These are phyloP conservation scores for Botrytis sinoallii DNA, from an alignment of 2,329 filamentous ascomycete genomes.

Conservation along the genomic window DNA sequence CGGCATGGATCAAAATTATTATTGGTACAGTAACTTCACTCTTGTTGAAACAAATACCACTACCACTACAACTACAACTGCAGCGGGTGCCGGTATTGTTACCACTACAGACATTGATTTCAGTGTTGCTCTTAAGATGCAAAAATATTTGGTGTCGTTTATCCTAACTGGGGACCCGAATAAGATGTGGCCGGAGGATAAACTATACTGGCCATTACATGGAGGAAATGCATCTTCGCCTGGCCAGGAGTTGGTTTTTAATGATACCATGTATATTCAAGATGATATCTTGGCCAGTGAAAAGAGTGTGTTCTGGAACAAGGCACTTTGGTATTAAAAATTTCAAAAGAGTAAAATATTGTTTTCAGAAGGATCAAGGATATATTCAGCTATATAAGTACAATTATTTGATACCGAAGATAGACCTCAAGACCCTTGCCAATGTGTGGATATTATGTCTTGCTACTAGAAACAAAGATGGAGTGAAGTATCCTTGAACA, in stretches of 20 bases:
- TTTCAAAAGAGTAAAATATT: too few relatives aligned
- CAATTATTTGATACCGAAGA: background rate
- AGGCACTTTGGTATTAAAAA: background rate
- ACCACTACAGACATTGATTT: slow-evolving; percentile 31
- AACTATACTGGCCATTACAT: background rate
- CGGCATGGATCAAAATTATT: slow-evolving; percentile 41
- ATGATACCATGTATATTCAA: slow-evolving; percentile 4
- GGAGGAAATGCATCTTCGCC: background rate
- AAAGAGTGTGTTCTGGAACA: background rate
- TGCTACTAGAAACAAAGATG: background rate
- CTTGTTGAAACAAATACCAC: slow-evolving; percentile 26
- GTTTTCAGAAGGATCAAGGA: background rate
- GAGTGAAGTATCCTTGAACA: background rate
- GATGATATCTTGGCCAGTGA: background rate
- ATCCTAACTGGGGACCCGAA: slow-evolving; percentile 35
- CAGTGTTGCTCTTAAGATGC: slow-evolving; percentile 36
- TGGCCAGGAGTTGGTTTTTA: background rate
- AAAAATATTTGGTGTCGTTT: slow-evolving; percentile 41
- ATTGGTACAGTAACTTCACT: slow-evolving; percentile 37
- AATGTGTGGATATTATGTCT: rapidly evolving
- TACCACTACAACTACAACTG: slow-evolving; percentile 19
- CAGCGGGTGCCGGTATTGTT: slow-evolving; percentile 24
- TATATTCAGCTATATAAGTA: background rate
- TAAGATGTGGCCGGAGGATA: slow-evolving; percentile 1
- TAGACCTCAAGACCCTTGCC: rapidly evolving